These are phyloP conservation scores for Candida hungchunana DNA, from an alignment of 805 yeast species.

Conservation along the genomic window DNA sequence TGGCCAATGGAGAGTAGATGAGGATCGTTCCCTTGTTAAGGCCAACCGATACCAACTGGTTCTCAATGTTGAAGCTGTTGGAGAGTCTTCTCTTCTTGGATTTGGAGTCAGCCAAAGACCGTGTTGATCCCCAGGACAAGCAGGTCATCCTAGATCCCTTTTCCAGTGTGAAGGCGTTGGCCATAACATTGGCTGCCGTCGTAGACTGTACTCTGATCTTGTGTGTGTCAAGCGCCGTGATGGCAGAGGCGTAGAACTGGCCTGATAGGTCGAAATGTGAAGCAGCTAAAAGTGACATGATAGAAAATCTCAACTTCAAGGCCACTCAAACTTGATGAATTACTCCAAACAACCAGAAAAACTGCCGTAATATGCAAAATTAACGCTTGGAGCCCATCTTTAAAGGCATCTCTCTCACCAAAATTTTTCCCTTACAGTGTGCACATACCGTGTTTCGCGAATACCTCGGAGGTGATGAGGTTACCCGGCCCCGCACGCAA, in stretches of 20 bases:
- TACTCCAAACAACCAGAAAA: background rate
- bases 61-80: slow-evolving; percentile 29
- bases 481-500: slow-evolving; percentile 16
- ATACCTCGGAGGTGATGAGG: slow-evolving; percentile 8
- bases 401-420: slow-evolving; percentile 1
- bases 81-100: slow-evolving; percentile 25
- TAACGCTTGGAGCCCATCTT: background rate
- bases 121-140: slow-evolving; percentile 46
- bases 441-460: slow-evolving; percentile 6
- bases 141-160: slow-evolving; percentile 46
- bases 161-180: slow-evolving; percentile 48
- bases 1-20: slow-evolving; percentile 63
- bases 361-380: background rate
- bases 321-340: too few species aligned
- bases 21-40: slow-evolving; percentile 60
- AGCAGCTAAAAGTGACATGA: slow-evolving; percentile 16
- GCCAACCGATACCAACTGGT: slow-evolving; percentile 53
- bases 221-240: slow-evolving; percentile 67
- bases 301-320: background rate
- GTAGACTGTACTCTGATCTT: slow-evolving; percentile 61
- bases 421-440: slow-evolving; percentile 7
- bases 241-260: slow-evolving; percentile 58
- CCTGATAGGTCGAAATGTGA: slow-evolving; percentile 55
- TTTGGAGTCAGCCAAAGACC: slow-evolving; percentile 7
- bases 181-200: slow-evolving; percentile 34